Base-by-base conservation (phyloP, 352 stramenopile genomes). In the Thraustochytrium sp. region DNA sequence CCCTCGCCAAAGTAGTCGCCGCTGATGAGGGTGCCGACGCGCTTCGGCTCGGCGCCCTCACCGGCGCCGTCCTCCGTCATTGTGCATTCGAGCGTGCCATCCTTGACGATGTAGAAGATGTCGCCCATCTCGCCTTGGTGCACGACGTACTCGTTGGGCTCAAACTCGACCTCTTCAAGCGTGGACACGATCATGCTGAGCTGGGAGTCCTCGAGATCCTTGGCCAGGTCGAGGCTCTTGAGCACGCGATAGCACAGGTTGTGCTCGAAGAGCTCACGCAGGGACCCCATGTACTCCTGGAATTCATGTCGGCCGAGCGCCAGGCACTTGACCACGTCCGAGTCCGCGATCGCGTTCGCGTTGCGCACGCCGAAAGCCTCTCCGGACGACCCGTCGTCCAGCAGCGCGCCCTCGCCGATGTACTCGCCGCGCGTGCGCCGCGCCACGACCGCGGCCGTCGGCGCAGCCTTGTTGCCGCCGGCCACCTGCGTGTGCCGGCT, bases 1-100 rank as follows among this genome's bases (percentile, higher is more conserved):
- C 95, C 86, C 85, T 97, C 94, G 9, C 94, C 94, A 86, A 98
- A 98, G 87, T 96, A 98, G 65, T 95, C 92, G 4, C 93, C 92
- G 9, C 90, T 92, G 36, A 89, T 88, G 2, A 98, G 92, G 87
- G 96, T 97, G 84, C 97, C 89, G 86, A 96, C 92, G 48, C 61
- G 65, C 61, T 77, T 82, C 26, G 65, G 31, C 51, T 84, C 76
- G n/a, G 55, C 72, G 2, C 76, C 26, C 75, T 76, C 38, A 31
- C 78, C 77, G 1, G 21, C 40, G 23, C 36, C 83, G 9, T 75
- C 76, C 31, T 63, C 51, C 13, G 16, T 26, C 1, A 85, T 48
- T 3, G 76, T 85, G 48, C 77, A 76, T 37, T 90, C 86, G 51
- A 92, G 87, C 34, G 54, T 85, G 38, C 89, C 89, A 44, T 86